Evolutionary conservation across 371 early-diverging fungal species (phyloP).

Genomic region (Rhizopus sp.): DNA sequence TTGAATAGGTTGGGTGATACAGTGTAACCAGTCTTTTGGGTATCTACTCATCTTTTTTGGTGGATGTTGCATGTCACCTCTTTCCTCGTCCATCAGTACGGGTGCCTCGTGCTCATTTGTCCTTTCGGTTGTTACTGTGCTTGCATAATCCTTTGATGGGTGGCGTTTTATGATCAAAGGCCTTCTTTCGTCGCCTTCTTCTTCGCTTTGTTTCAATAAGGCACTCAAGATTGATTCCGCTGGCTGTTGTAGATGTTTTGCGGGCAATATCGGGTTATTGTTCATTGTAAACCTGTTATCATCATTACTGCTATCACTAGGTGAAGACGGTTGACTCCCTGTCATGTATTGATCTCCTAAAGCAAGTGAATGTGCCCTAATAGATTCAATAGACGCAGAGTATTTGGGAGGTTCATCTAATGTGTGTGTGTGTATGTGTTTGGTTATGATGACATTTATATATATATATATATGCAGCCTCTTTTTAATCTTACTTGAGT

Average conservation of each 20-base stretch:
- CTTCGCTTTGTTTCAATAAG: conserved; percentile 9
- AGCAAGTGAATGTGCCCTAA: conserved; percentile 62
- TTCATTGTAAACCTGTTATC: conserved; percentile 1
- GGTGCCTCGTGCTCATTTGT: no score
- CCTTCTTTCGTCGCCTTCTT: not conserved
- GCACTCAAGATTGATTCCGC: conserved; percentile 18
- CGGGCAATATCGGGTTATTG: conserved; percentile 13
- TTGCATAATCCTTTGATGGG: conserved; percentile 11
- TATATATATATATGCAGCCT: not conserved
- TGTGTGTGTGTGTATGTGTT: not conserved
- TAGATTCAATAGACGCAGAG: conserved; percentile 51
- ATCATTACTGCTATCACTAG: conserved; percentile 1
- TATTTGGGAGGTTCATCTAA: conserved; percentile 30
- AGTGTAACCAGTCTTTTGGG: conserved; percentile 11
- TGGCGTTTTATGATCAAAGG: conserved; percentile 10
- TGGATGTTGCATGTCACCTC: not conserved
- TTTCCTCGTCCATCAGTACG: not conserved
- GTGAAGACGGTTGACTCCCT: conserved; percentile 18
- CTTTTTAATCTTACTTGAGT: conserved; percentile 22
- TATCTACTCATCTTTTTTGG: not conserved
- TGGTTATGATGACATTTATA: not conserved
- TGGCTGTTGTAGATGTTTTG: conserved; percentile 1
- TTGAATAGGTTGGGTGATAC: conserved; percentile 45
- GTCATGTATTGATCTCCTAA: conserved; percentile 39
- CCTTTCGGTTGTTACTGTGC: not conserved